Evolutionary conservation across 1,284 basidiomycete genomes (phyloP), one percentile per base, ranked within the genome.

Genomic region (Boletus mariae): DNA sequence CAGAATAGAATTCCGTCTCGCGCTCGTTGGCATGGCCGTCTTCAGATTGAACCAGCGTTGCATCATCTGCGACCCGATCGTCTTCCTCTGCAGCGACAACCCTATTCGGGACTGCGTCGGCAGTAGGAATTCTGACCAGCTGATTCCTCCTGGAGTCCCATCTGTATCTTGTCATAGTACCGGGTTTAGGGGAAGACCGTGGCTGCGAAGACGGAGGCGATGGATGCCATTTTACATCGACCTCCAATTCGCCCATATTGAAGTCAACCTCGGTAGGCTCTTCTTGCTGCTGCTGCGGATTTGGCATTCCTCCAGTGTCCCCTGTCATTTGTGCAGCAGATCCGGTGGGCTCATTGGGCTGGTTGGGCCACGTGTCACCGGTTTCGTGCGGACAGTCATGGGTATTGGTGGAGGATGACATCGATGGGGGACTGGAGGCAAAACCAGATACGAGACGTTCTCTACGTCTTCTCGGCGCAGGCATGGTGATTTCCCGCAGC

Each of bases 21-120:
- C 45, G 40, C 8, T 52, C 45, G 9, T 42, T n/a, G 25, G 11
- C 2, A 29, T 15, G 17, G 12, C 37, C 45, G 5, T 52, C 57
- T 50, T 64, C 62, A 45, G 57, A 54, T 8, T 52, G 29, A 15
- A 60, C 60, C 4, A 62, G 45, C 0, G 57, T 64, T 2, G 13
- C 45, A 15, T 65, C 64, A 10, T 66, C 64, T 31, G 48, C 54
- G 34, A 17, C 38, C 12, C 51, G 44, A 34, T 26, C 20, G 7
- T 32, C 41, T 25, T 11, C 46, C 9, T 40, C 37, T 26, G 15
- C 13, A 8, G 7, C 20, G 2, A 4, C 25, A 2, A 15, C 2
- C 11, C 23, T 32, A 32, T 34, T 45, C 29, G 20, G 47, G 12
- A n/a, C 40, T 11, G 6, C 8, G 11, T 17, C 7, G 10, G 42